phyloP scores from a whole-genome alignment of 2,329 filamentous ascomycete species.

The Sporothrix brunneoviolacea region DNA sequence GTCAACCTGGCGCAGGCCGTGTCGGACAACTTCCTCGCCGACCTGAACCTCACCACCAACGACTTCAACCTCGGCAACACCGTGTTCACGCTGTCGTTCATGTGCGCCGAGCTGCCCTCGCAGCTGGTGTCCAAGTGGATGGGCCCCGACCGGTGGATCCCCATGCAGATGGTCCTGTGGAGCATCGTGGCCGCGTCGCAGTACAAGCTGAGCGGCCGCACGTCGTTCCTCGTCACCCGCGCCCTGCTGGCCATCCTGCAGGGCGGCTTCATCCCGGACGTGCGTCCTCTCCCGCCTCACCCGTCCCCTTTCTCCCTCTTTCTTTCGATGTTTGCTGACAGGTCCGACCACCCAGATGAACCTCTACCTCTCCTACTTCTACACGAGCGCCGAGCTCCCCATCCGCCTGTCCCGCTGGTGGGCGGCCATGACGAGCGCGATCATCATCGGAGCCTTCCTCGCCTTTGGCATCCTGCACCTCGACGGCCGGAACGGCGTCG shows the following conservation, averaged over 20 bases:
- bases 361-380: constrained; percentile 38
- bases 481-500: constrained; percentile 29
- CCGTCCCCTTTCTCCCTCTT: too few species aligned
- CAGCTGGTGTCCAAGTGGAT: constrained; percentile 54
- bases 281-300: too few species aligned
- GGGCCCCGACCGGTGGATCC: constrained; percentile 55
- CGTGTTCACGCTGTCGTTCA: constrained; percentile 42
- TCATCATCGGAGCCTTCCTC: constrained; percentile 33
- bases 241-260: constrained; percentile 36
- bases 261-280: constrained; percentile 41
- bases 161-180: constrained; percentile 51
- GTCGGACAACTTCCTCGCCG: constrained; percentile 40
- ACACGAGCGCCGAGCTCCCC: constrained; percentile 34
- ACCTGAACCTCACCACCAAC: constrained; percentile 38
- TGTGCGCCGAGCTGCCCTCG: constrained; percentile 53
- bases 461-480: constrained; percentile 35
- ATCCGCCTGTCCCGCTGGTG: constrained; percentile 36
- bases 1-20: constrained; percentile 41
- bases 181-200: constrained; percentile 46
- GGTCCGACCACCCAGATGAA: constrained; percentile 21
- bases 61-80: constrained; percentile 45
- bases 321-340: too few species aligned
- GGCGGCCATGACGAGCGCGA: constrained; percentile 33
- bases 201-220: constrained; percentile 33
- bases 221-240: constrained; percentile 33